phyloP scores from a whole-genome alignment of 805 yeast species.

The Myxozyma monticola region DNA sequence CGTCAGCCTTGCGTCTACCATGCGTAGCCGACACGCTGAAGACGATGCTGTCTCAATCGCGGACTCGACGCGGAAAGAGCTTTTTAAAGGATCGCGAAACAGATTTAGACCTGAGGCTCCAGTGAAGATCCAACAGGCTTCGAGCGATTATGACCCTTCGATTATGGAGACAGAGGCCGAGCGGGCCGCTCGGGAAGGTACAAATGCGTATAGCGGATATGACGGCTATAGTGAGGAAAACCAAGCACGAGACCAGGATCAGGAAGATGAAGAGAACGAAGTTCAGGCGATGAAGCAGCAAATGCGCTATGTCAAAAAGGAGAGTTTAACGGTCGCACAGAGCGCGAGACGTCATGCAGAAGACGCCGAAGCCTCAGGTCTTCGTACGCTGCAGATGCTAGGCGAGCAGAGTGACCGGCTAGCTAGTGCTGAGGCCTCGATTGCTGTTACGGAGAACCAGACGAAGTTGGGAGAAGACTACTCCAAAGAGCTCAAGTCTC shows the following conservation, averaged over 20 bases:
- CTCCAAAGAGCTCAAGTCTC: constrained; percentile 72
- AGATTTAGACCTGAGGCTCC: constrained; percentile 3
- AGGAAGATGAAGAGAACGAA: constrained; percentile 71
- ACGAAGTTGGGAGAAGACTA: constrained; percentile 79
- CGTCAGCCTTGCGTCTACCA: neutral
- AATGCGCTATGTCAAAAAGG: constrained; percentile 79
- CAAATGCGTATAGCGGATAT: neutral
- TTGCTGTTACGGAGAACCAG: constrained; percentile 77
- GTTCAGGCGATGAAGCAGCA: constrained; percentile 83
- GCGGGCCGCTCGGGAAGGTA: constrained; percentile 11
- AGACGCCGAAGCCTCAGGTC: constrained; percentile 70
- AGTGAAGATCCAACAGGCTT: neutral
- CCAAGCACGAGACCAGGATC: neutral
- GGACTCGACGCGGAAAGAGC: constrained; percentile 15
- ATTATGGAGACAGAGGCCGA: constrained; percentile 31
- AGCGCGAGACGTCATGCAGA: constrained; percentile 73
- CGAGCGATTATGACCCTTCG: constrained; percentile 25
- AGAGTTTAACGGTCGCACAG: constrained; percentile 80
- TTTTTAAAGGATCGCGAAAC: constrained; percentile 16
- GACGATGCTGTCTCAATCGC: constrained; percentile 13
- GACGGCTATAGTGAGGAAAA: neutral
- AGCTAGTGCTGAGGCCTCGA: constrained; percentile 73
- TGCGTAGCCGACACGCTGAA: neutral
- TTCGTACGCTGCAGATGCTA: constrained; percentile 83
- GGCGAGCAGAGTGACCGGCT: constrained; percentile 92